Evolutionary conservation across 371 early-diverging fungal species (phyloP), one percentile per base, ranked within the genome.

Genomic region (Caulochytrium protostelioides): DNA sequence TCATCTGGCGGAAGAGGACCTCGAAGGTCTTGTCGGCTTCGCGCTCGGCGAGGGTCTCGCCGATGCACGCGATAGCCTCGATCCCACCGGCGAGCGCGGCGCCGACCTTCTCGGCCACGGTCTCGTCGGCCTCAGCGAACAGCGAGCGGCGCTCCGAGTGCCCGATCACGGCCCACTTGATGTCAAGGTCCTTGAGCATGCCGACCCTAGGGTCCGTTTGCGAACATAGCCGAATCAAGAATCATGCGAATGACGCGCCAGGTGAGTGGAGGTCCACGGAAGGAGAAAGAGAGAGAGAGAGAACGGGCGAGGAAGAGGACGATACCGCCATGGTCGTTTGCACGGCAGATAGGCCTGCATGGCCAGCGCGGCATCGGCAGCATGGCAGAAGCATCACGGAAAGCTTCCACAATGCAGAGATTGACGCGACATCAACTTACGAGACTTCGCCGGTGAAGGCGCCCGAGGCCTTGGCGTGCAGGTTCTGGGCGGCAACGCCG

Each of bases 361-460:
- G n/a, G n/a, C n/a, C n/a, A n/a, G n/a, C n/a, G n/a, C n/a, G n/a
- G n/a, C n/a, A n/a, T n/a, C n/a, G n/a, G n/a, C n/a, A n/a, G n/a
- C n/a, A n/a, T n/a, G n/a, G n/a, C n/a, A n/a, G n/a, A n/a, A n/a
- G n/a, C n/a, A n/a, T n/a, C n/a, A n/a, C n/a, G n/a, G n/a, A n/a
- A n/a, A 30, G 27, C 20, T 3, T 29, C 4, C n/a, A 28, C 0
- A 28, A 15, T 15, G 19, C 1, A 37, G 24, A 31, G 15, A 22
- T 24, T 35, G 23, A 24, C 39, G 32, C 38, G 20, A 28, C 17
- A 14, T 21, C 1, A n/a, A 50, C 46, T 31, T 57, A 76, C 80
- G 73, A 78, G 62, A 87, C 72, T 60, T 98, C 99, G 43, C 99
- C 99, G 35, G 99, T 99, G 73, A 67, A 97, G 33, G 99, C 91